A percentile compares a stretch with the other conserved stretches of the same genome.
phyloP scores from a whole-genome alignment of 306 rosid genomes.

The Cercis canadensis region DNA sequence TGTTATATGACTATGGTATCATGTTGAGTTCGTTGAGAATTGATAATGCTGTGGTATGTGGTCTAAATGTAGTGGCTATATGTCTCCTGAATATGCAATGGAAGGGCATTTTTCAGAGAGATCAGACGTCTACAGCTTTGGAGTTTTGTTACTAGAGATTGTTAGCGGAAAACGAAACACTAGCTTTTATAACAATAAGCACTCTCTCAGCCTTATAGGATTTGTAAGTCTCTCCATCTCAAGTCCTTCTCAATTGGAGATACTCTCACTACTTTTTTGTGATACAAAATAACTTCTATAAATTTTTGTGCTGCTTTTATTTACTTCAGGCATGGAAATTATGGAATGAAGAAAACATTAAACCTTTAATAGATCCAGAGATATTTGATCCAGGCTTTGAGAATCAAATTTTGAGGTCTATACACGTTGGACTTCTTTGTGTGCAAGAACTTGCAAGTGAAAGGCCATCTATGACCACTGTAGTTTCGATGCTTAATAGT shows the following conservation, averaged over 20 bases:
- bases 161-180: constrained; percentile 45
- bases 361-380: background rate
- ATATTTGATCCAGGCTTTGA: no score
- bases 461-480: no score
- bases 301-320: no score
- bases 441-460: no score
- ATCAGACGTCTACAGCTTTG: constrained; percentile 44
- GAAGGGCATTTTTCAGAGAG: constrained; percentile 44
- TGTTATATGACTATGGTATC: background rate
- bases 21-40: background rate
- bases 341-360: background rate
- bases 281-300: no score
- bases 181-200: constrained; percentile 40
- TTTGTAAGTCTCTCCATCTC: constrained; percentile 10
- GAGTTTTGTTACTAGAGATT: constrained; percentile 44
- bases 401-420: no score
- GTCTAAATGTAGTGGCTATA: constrained; percentile 39
- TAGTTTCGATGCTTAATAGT: no score
- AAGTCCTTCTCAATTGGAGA: background rate
- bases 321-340: background rate
- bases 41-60: background rate
- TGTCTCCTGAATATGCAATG: constrained; percentile 48
- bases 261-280: no score
- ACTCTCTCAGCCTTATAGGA: constrained; percentile 36
- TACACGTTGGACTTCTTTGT: no score